A percentile compares a stretch with the other conserved stretches of the same genome.
phyloP scores from a whole-genome alignment of 140 eudicot species.

The Senecio squalidus region DNA sequence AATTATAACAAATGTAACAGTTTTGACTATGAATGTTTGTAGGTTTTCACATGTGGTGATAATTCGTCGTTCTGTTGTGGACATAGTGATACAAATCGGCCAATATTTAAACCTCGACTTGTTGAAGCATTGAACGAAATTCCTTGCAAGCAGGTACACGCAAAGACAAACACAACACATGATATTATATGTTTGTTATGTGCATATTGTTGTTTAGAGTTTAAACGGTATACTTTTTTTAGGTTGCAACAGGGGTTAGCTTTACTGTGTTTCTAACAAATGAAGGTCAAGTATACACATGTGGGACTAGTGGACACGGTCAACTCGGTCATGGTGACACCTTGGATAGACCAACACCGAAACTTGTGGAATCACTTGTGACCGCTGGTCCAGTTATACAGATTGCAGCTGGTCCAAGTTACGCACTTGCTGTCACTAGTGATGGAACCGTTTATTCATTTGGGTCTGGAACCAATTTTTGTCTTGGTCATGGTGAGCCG shows the following conservation, averaged over 20 bases:
- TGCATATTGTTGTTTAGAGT: neutral
- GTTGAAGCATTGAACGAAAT: conserved; percentile 73
- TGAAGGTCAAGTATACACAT: conserved; percentile 74
- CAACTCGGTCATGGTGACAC: conserved; percentile 96
- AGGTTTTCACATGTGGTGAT: conserved; percentile 97
- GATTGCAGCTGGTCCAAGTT: conserved; percentile 82
- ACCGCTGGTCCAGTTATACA: conserved; percentile 50
- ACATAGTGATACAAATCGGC: conserved; percentile 68
- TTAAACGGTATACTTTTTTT: conserved; percentile 8
- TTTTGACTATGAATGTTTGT: neutral
- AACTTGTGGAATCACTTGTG: conserved; percentile 46
- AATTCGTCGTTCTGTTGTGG: conserved; percentile 95
- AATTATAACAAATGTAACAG: neutral
- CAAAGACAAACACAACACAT: neutral
- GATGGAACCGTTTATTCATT: conserved; percentile 77
- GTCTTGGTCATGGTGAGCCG: conserved; percentile 96
- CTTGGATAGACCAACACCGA: conserved; percentile 62
- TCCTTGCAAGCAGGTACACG: conserved; percentile 70
- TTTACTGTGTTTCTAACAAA: conserved; percentile 76
- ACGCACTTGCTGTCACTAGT: conserved; percentile 54
- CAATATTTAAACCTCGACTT: conserved; percentile 72
- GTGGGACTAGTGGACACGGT: conserved; percentile 78
- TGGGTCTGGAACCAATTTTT: conserved; percentile 86
- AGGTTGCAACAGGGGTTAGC: conserved; percentile 94
- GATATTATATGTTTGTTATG: neutral